Base-by-base conservation (phyloP, 2,329 filamentous ascomycete genomes). In the Pestalotiopsis sp. region DNA sequence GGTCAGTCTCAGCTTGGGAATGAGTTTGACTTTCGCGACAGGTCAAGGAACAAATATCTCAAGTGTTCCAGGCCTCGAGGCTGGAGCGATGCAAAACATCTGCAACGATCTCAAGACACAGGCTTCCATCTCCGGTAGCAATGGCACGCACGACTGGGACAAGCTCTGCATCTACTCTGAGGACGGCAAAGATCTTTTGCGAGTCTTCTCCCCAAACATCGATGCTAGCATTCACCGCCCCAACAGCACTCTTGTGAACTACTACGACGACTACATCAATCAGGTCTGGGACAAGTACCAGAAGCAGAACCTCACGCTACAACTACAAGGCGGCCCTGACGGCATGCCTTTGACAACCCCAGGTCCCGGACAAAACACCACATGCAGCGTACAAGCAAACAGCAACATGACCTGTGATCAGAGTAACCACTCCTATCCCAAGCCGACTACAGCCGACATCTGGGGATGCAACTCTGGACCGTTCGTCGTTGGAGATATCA, bases 391-490 rank as follows among this genome's bases (percentile, higher is more conserved):
- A 4, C 65, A 68, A 0, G 76, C 75, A 3, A 75, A 77, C 31
- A 67, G 17, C 17, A 11, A 13, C 64, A 75, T 9, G 60, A 71
- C 17, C 73, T 85, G 7, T 66, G 71, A 40, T 84, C 83, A 70
- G 72, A 77, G 13, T 78, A 83, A 60, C 79, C 80, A 78, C 0
- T 70, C 72, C 14, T 85, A 83, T 71, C 25, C 68, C 4, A 83
- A 83, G 68, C 84, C 84, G 4, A 75, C 75, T 7, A 80, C 80
- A 4, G 68, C 67, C 1, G 84, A 86, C 67, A 84, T 86, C 68
- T 87, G 82, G 77, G 80, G 82, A n/a, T 86, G 84, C 73, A 79
- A 82, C 73, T 79, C 77, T 13, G 84, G 84, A 0, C 79, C 84
- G 0, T 85, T 86, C 49, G 76, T 69, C 0, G 78, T 78, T 2